Evolutionary conservation across 2,329 filamentous ascomycete genomes (phyloP), one percentile per base, ranked within the genome.

Genomic region (Juglanconis sp.): DNA sequence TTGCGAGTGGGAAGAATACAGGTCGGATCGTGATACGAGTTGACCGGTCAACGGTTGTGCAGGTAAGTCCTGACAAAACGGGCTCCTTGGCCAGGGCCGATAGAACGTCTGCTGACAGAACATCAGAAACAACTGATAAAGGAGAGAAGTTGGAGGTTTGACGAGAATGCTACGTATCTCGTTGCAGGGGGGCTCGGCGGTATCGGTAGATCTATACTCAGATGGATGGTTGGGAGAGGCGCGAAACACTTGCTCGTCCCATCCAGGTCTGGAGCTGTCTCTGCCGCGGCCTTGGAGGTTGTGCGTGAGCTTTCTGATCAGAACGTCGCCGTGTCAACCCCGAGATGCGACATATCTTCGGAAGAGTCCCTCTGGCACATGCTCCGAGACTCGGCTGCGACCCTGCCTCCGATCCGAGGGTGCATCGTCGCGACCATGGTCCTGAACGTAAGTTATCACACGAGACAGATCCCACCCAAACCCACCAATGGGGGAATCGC

Each of bases 141-240:
- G 6, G 62, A 66, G 42, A 53, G 59, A 3, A 60, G 60, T 1
- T 71, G 69, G 69, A 61, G 31, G 4, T 70, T 70, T 42, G 64
- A 69, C 13, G 60, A 58, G 5, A 62, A 69, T 36, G 67, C 69
- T 7, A 65, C 68, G 0, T 72, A 70, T 48, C 36, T 71, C 6
- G 62, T 72, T 31, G 67, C 65, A 0, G 70, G 70, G 7, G 71
- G 70, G 1, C 67, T 66, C 3, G 71, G 70, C 4, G 70, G 70
- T 47, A 51, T 73, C 1, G 70, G 66, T 4, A 58, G 66, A n/a
- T 34, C 62, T 0, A 68, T 68, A n/a, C 1, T 61, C 9, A 51
- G 32, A 17, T 68, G 67, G 66, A 66, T 68, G 65, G 64, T 48
- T 1, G 30, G 44, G 1, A 62, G 58, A 24, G 67, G 67, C 10